Conservation (phyloP, 2,329 filamentous ascomycete genomes). For the Stachybotrys chartarum region DNA sequence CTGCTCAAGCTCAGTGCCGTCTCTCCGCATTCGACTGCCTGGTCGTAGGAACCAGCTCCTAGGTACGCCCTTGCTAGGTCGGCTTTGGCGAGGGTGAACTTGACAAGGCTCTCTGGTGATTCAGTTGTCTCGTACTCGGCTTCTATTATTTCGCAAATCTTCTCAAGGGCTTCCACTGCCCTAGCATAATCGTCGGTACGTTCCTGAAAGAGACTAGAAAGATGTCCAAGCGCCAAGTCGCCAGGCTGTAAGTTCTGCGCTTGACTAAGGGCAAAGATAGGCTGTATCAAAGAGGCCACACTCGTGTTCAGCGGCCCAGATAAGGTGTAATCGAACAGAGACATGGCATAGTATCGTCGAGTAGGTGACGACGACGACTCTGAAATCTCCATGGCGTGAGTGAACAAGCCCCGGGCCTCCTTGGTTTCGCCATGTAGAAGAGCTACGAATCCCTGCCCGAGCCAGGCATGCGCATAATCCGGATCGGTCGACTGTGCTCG, state of each 20-base stretch:
- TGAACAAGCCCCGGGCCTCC: constrained; percentile 80
- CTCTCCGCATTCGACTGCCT: constrained; percentile 73
- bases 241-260: constrained; percentile 63
- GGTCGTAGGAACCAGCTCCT: constrained; percentile 54
- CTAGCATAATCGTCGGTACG: constrained; percentile 61
- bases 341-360: constrained; percentile 71
- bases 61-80: constrained; percentile 83
- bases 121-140: constrained; percentile 79
- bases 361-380: constrained; percentile 67
- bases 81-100: constrained; percentile 75
- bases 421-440: constrained; percentile 64
- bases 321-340: constrained; percentile 75
- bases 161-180: constrained; percentile 56
- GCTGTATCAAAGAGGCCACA: constrained; percentile 66
- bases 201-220: constrained; percentile 76
- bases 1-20: constrained; percentile 71
- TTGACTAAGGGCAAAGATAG: constrained; percentile 83
- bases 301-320: constrained; percentile 42
- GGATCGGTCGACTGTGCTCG: constrained; percentile 90
- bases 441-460: constrained; percentile 85
- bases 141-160: constrained; percentile 65
- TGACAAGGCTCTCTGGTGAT: constrained; percentile 63
- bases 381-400: constrained; percentile 89
- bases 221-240: constrained; percentile 67
- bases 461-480: constrained; percentile 87